These are phyloP conservation scores for Boletus sp. DNA, from an alignment of 768 basidiomycete genomes.

Conservation along the genomic window DNA sequence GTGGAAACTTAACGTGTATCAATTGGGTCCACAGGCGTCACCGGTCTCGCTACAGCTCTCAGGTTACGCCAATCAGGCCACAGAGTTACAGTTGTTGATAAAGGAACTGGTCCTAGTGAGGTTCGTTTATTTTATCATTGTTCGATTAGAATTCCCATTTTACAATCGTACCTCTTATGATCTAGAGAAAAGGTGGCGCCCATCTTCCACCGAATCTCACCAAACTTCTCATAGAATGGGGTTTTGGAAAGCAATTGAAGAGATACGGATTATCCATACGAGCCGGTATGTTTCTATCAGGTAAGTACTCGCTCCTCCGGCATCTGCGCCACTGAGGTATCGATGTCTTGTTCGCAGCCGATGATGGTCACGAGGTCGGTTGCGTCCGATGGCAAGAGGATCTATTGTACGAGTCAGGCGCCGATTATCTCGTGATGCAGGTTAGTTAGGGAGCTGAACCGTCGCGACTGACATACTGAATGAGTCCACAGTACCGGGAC, in stretches of 20 bases:
- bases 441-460: slow-evolving; percentile 27
- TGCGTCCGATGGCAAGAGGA: slow-evolving; percentile 47
- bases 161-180: neutral
- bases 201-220: slow-evolving; percentile 62
- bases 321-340: neutral
- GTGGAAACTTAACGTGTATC: neutral
- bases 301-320: slow-evolving; percentile 9
- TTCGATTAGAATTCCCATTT: neutral
- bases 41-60: slow-evolving; percentile 59
- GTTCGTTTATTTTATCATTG: slow-evolving; percentile 22
- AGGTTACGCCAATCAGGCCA: slow-evolving; percentile 60
- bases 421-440: slow-evolving; percentile 52
- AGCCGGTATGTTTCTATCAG: slow-evolving; percentile 23
- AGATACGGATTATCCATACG: slow-evolving; percentile 33
- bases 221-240: slow-evolving; percentile 56
- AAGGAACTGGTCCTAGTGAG: slow-evolving; percentile 42
- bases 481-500: slow-evolving; percentile 47
- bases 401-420: slow-evolving; percentile 50
- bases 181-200: slow-evolving; percentile 39
- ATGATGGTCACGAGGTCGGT: slow-evolving; percentile 45
- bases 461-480: neutral
- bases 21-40: slow-evolving; percentile 33
- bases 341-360: slow-evolving; percentile 32
- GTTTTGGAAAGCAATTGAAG: slow-evolving; percentile 43
- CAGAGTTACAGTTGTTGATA: slow-evolving; percentile 55